Base-by-base conservation (phyloP, 169 alveolate genomes). In the Plasmodium knowlesi region DNA sequence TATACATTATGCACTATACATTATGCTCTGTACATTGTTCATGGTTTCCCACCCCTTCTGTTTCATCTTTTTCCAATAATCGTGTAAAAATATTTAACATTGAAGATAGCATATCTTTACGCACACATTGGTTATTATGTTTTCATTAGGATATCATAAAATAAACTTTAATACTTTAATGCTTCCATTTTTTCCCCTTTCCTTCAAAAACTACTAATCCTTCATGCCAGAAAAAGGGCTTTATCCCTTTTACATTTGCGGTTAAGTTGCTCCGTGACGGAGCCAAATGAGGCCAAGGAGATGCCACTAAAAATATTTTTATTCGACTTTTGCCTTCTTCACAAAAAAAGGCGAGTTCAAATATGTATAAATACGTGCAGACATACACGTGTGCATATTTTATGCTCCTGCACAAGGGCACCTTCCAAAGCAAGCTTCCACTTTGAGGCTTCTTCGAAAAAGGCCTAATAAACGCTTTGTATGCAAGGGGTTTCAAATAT, bases 81-180 rank as follows among this genome's bases (percentile, higher is more conserved):
- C 16, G 39, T 16, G 78, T 19, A 81, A 81, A 43, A 79, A 79
- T 46, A 81, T 81, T 81, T 14, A 46, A 81, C 76, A 41, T 81
- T 81, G 53, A 81, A 81, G 39, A 81, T 3, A 50, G 5, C 53
- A 8, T 53, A 46, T 81, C 39, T 41, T 39, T 79, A 41, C 70
- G 19, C 30, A 37, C 67, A 81, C 67, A 81, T 12, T 81, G 73
- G 73, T 79, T 79, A 79, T 37, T 79, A 79, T 79, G 37, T 67
- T 37, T 67, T 25, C 76, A 22, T 67, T 22, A 22, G 76, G n/a
- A 37, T 79, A 39, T 79, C 34, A 79, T 79, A 34, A 79, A 79
- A 39, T 10, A 6, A 41, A 25, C 71, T 30, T 79, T 79, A 79
- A 41, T 16, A 4, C n/a, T n/a, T n/a, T n/a, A n/a, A n/a, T n/a